Percentiles rank a stretch among this genome's conserved stretches.
Conservation (phyloP, 148 eudicot genomes). For the Limonium bicolor region DNA sequence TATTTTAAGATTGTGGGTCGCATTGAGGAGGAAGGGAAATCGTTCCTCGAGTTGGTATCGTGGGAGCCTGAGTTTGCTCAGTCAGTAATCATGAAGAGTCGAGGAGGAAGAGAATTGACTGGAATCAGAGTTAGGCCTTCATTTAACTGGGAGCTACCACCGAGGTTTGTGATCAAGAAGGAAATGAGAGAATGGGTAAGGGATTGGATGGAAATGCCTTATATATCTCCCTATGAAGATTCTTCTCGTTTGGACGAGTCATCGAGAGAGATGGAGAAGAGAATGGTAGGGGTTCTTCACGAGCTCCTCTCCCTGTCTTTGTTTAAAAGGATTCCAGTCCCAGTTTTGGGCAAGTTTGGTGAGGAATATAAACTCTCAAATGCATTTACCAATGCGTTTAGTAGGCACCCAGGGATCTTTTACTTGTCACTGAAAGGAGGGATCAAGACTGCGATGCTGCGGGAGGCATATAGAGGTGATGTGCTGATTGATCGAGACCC, state of each 20-base stretch:
- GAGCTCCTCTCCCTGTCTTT: slow-evolving; percentile 68
- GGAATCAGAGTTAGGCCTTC: slow-evolving; percentile 64
- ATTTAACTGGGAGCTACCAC: slow-evolving; percentile 53
- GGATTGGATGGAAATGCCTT: slow-evolving; percentile 92
- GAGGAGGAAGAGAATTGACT: slow-evolving; percentile 45
- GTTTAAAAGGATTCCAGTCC: slow-evolving; percentile 57
- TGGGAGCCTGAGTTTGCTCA: slow-evolving; percentile 45
- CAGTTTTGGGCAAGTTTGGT: slow-evolving; percentile 60
- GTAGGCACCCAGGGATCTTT: slow-evolving; percentile 84
- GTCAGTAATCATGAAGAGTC: slow-evolving; percentile 42
- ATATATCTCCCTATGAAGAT: slow-evolving; percentile 73
- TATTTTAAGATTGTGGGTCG: slow-evolving; percentile 40
- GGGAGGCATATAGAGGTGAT: slow-evolving; percentile 71
- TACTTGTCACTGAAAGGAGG: slow-evolving; percentile 84
- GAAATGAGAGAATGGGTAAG: slow-evolving; percentile 93
- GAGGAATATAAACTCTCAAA: slow-evolving; percentile 80
- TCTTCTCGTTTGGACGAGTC: slow-evolving; percentile 32
- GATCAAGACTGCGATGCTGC: slow-evolving; percentile 69
- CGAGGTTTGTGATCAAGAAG: slow-evolving; percentile 58
- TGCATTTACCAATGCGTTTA: slow-evolving; percentile 60
- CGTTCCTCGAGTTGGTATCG: slow-evolving; percentile 45
- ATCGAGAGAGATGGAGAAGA: slow-evolving; percentile 82
- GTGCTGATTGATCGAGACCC: slow-evolving; percentile 70
- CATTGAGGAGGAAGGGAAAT: slow-evolving; percentile 23
- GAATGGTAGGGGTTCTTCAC: slow-evolving; percentile 78